Conservation (phyloP, 2,329 filamentous ascomycete genomes). For the Aschersonia sp. region DNA sequence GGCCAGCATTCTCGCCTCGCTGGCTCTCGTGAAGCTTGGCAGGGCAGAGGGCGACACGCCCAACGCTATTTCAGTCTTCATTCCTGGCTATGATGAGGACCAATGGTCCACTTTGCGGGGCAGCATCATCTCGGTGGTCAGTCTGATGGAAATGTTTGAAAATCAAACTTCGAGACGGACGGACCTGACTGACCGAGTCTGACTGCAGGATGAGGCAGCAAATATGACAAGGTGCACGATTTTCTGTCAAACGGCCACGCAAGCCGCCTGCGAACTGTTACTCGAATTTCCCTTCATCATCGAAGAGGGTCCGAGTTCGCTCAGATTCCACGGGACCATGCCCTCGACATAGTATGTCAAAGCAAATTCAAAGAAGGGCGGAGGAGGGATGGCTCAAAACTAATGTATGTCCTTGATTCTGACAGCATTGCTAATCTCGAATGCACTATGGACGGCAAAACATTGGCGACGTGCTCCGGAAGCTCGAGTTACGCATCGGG, state of each 20-base stretch:
- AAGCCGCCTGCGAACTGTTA: conserved; percentile 25
- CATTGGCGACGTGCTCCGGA: conserved; percentile 31
- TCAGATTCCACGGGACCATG: conserved; percentile 27
- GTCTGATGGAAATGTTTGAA: conserved; percentile 2
- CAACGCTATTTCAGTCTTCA: conserved; percentile 27
- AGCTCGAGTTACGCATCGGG: conserved; percentile 28
- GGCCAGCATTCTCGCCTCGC: too few relatives aligned
- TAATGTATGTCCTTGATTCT: neutral
- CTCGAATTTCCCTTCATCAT: conserved; percentile 32
- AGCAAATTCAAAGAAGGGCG: too few relatives aligned
- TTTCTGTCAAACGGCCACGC: conserved; percentile 29
- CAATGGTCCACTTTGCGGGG: conserved; percentile 30
- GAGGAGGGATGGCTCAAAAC: too few relatives aligned
- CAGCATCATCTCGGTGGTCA: conserved; percentile 28
- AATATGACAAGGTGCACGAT: conserved; percentile 31
- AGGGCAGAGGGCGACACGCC: too few relatives aligned
- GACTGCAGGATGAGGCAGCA: conserved; percentile 17
- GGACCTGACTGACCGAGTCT: neutral
- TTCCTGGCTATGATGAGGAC: conserved; percentile 26
- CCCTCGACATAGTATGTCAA: conserved; percentile 26
- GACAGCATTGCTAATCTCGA: conserved; percentile 27
- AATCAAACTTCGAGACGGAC: too few relatives aligned
- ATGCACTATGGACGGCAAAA: conserved; percentile 26
- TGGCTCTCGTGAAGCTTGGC: too few relatives aligned
- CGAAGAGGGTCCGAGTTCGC: conserved; percentile 28